Base-by-base conservation (phyloP, 73 alveolate species). In the Effrenium voratum region DNA sequence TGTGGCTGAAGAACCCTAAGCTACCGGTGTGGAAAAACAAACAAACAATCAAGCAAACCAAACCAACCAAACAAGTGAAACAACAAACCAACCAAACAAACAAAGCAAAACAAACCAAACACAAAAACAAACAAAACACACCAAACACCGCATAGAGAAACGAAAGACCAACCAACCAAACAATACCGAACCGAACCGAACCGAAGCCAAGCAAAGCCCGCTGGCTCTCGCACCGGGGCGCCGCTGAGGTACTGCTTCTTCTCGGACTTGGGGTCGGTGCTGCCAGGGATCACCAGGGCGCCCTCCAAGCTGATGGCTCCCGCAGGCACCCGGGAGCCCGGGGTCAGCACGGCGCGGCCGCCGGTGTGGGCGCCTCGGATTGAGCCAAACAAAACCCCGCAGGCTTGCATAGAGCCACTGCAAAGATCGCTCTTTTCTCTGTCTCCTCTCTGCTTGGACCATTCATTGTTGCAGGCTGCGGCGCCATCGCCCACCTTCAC, bases 281-380 rank as follows among this genome's bases (percentile, higher is more conserved):
- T 84, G 2, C 93, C 93, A 22, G 93, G 93, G 28, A 84, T 86
- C 83, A 86, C 94, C 44, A 86, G 47, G 30, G 83, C 43, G 49
- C 94, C 94, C 2, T 86, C 66, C 5, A 63, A 24, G 5, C 68
- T 83, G 19, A 86, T 66, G 13, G 94, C 63, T 0, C 34, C 24
- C 12, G 77, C 57, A 13, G 94, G 77, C 57, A 86, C 45, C 26
- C 28, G 66, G 47, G 70, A 40, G 5, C 94, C 94, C 5, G 94
- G 94, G 47, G 81, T 86, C 82, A 86, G 79, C 94, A 86, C 60
- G 81, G 81, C 60, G 68, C 83, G 66, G 16, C 94, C 94, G 8
- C 77, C 82, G 2, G 94, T 59, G 36, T 60, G 77, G 13, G 83
- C 94, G 40, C 94, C 94, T 86, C 55, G 15, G 43, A 66, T 66